These are phyloP conservation scores for Gamarada debralockiae DNA, from an alignment of 495 filamentous ascomycete species.

Conservation along the genomic window DNA sequence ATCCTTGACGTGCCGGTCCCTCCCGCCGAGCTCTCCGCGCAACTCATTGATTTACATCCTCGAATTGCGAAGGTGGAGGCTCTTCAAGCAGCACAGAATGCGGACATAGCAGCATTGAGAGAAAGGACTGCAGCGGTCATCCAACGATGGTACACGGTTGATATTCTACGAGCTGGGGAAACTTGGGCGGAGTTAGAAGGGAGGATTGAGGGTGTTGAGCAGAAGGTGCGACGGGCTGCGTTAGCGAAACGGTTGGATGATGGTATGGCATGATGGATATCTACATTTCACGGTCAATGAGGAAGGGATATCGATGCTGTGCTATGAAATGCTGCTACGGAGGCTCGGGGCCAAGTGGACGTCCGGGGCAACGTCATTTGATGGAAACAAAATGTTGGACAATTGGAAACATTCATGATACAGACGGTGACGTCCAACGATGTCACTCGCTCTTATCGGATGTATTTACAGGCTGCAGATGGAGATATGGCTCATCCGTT, in stretches of 20 bases:
- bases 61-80: conserved; percentile 63
- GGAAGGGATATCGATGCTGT: background rate
- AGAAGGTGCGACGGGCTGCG: conserved; percentile 49
- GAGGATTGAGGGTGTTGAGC: conserved; percentile 63
- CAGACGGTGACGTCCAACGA: background rate
- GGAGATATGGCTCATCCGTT: background rate
- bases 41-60: conserved; percentile 65
- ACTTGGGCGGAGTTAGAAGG: conserved; percentile 74
- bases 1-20: conserved; percentile 76
- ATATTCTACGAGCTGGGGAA: conserved; percentile 63
- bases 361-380: too few species aligned
- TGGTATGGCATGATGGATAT: conserved; percentile 5
- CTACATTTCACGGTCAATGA: background rate
- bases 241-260: conserved; percentile 15
- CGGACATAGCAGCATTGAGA: conserved; percentile 66
- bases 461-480: background rate
- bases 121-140: conserved; percentile 68
- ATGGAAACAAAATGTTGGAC: background rate
- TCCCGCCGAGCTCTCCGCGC: conserved; percentile 58
- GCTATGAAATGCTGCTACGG: background rate
- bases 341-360: too few species aligned
- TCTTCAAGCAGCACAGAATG: conserved; percentile 66
- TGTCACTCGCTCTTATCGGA: background rate
- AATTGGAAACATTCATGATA: conserved; percentile 4
- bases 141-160: conserved; percentile 75